Conservation (phyloP, 257 asterid species). For the Solanum lycopersicoides region DNA sequence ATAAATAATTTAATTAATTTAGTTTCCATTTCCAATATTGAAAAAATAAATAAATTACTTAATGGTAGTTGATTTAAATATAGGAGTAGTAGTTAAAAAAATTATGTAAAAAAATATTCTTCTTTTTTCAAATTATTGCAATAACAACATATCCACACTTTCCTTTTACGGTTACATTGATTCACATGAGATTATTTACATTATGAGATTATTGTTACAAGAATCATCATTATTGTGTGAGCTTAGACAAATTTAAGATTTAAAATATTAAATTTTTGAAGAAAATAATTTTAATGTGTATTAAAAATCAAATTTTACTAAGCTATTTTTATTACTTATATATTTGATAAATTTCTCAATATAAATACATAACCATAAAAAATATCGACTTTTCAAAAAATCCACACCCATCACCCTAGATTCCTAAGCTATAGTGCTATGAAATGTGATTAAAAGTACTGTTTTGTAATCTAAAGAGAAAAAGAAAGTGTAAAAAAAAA, state of each 20-base stretch:
- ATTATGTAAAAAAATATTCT: not conserved
- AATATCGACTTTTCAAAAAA: not conserved
- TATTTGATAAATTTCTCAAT: too few relatives aligned
- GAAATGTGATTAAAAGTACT: not conserved
- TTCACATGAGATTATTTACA: too few relatives aligned
- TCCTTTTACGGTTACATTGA: too few relatives aligned
- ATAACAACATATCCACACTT: not conserved
- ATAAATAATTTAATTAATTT: not conserved
- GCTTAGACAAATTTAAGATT: too few relatives aligned
- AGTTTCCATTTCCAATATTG: not conserved
- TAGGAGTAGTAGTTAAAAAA: not conserved
- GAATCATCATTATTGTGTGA: too few relatives aligned
- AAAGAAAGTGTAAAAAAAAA: not conserved
- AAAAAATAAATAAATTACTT: not conserved
- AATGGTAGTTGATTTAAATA: not conserved
- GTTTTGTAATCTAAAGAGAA: not conserved
- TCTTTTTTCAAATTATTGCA: not conserved
- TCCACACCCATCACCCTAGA: not conserved
- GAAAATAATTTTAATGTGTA: too few relatives aligned
- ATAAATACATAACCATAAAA: too few relatives aligned
- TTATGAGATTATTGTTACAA: not conserved
- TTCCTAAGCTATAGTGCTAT: not conserved
- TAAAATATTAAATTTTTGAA: too few relatives aligned
- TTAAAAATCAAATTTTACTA: too few relatives aligned
- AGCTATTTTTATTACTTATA: too few relatives aligned